Percentiles rank a stretch among this genome's conserved stretches.
Conservation (phyloP, 768 basidiomycete species). For the Xerocomus spinulosus region DNA sequence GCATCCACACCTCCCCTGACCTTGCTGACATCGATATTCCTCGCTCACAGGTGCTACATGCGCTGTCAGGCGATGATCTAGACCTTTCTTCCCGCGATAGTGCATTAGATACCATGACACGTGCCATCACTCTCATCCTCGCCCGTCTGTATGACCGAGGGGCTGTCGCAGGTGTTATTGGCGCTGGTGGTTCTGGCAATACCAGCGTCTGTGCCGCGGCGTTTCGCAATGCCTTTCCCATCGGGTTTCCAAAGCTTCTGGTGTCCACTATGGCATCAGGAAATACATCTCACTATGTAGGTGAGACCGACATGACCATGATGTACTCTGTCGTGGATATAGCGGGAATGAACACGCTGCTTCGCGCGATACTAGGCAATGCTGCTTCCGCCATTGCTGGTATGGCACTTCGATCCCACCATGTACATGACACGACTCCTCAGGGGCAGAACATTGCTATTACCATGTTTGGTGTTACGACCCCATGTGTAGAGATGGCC, state of each 20-base stretch:
- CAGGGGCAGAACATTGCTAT: constrained; percentile 13
- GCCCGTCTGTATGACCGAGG: constrained; percentile 7
- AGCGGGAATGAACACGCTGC: constrained; percentile 26
- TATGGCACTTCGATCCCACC: constrained; percentile 17
- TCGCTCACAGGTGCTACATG: constrained; percentile 17
- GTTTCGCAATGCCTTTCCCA: constrained; percentile 20
- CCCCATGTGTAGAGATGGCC: constrained; percentile 19
- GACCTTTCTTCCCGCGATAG: constrained; percentile 7
- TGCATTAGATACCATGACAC: constrained; percentile 16
- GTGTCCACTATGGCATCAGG: constrained; percentile 33
- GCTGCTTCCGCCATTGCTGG: constrained; percentile 27
- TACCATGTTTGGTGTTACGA: constrained; percentile 29
- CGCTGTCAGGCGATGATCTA: background rate
- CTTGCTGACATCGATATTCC: constrained; percentile 18
- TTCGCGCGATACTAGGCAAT: constrained; percentile 21
- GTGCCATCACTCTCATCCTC: constrained; percentile 17
- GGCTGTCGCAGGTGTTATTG: constrained; percentile 19
- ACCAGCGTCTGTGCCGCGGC: constrained; percentile 21
- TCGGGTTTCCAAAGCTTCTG: constrained; percentile 29
- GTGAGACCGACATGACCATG: constrained; percentile 31
- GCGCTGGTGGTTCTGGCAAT: constrained; percentile 25
- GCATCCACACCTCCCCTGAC: constrained; percentile 14
- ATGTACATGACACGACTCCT: background rate
- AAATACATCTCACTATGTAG: constrained; percentile 24
- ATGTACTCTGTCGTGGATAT: constrained; percentile 31